A percentile compares a stretch with the other conserved stretches of the same genome.
Conservation (phyloP, 352 stramenopile genomes). For the Phytopythium boreale region DNA sequence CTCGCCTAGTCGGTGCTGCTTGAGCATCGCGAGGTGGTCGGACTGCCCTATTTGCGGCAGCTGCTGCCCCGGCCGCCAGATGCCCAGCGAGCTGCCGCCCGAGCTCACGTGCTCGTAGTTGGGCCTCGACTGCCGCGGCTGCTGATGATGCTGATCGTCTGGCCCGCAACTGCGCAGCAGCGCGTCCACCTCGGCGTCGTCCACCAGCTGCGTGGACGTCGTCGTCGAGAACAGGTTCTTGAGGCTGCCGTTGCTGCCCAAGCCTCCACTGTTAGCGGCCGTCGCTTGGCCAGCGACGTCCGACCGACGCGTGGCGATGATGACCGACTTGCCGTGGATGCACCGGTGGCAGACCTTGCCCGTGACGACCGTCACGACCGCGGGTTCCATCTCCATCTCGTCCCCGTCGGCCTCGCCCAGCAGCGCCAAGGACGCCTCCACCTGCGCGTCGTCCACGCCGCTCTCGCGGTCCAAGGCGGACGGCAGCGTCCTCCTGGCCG, state of each 20-base stretch:
- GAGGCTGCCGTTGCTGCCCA: neutral
- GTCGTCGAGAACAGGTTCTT: slow-evolving; percentile 4
- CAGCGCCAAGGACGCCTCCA: slow-evolving; percentile 24
- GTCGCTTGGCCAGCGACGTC: neutral
- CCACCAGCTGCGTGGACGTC: neutral
- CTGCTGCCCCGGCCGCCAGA: slow-evolving; percentile 16
- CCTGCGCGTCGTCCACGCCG: slow-evolving; percentile 17
- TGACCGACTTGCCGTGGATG: slow-evolving; percentile 28
- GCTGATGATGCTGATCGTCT: neutral
- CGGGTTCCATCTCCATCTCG: slow-evolving; percentile 13
- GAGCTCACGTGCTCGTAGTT: slow-evolving; percentile 8
- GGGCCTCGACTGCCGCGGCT: neutral
- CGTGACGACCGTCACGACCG: slow-evolving; percentile 37
- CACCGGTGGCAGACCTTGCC: slow-evolving; percentile 64
- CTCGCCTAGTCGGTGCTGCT: neutral
- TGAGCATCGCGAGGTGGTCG: neutral
- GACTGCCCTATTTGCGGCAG: neutral
- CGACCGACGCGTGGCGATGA: neutral
- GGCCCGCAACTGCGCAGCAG: slow-evolving; percentile 1
- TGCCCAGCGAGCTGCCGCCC: neutral
- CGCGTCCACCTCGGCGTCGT: slow-evolving; percentile 1
- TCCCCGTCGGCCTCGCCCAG: slow-evolving; percentile 19
- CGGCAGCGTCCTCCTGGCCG: slow-evolving; percentile 2
- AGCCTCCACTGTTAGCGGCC: neutral
- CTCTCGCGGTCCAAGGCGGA: slow-evolving; percentile 1